phyloP scores from a whole-genome alignment of 2,329 filamentous ascomycete genomes.

The Trichothecium sympodiale region DNA sequence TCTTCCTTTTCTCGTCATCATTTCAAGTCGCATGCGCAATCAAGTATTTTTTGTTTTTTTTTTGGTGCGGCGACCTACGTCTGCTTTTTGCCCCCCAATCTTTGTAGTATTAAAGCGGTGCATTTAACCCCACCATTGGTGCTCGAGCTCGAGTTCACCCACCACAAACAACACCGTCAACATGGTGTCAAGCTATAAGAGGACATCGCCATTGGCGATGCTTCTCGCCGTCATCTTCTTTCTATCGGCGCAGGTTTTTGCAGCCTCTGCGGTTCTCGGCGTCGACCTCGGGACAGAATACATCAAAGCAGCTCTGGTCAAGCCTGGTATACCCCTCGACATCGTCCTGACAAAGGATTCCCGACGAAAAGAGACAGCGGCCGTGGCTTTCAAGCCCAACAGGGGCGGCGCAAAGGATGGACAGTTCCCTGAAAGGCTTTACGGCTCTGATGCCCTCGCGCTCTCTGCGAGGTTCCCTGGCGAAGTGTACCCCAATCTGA shows the following conservation, averaged over 20 bases:
- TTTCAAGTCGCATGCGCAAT: too few relatives aligned
- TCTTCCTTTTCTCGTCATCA: too few relatives aligned
- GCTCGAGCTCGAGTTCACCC: not conserved
- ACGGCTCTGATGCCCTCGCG: constrained; percentile 84
- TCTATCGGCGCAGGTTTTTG: constrained; percentile 34
- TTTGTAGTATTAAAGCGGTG: not conserved
- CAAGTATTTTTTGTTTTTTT: too few relatives aligned
- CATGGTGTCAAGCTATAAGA: constrained; percentile 21
- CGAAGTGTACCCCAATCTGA: constrained; percentile 92
- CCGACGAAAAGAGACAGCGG: constrained; percentile 85
- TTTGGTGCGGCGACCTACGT: too few relatives aligned
- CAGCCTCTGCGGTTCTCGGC: constrained; percentile 67
- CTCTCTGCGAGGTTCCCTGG: constrained; percentile 78
- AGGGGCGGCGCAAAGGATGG: constrained; percentile 46
- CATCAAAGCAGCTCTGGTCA: constrained; percentile 91
- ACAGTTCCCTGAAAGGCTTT: constrained; percentile 75
- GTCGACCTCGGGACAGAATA: constrained; percentile 94
- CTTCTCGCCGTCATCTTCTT: constrained; percentile 26
- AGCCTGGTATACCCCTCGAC: constrained; percentile 92
- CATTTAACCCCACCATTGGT: not conserved
- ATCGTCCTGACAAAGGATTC: constrained; percentile 98
- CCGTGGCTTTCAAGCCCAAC: constrained; percentile 87
- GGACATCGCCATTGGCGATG: constrained; percentile 24
- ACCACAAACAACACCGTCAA: constrained; percentile 4
- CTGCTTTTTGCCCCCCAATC: too few relatives aligned